Percentiles rank a stretch among this genome's conserved stretches.
phyloP scores from a whole-genome alignment of 2,329 filamentous ascomycete genomes.

The Niveomyces coronatus region DNA sequence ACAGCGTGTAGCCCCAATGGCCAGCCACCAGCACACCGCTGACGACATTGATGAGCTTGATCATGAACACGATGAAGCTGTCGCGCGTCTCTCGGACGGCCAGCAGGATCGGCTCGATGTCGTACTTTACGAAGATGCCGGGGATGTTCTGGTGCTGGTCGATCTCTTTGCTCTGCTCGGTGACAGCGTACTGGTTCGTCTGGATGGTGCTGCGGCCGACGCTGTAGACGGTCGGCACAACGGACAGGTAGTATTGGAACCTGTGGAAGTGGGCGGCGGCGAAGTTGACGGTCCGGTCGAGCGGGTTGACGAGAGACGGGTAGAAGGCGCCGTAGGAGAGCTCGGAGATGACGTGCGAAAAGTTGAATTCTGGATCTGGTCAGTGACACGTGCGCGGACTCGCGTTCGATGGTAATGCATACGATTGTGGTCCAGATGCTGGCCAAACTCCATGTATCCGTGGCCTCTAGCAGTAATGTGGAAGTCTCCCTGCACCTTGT shows the following conservation, averaged over 20 bases:
- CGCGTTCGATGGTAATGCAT: not conserved
- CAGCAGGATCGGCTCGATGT: constrained; percentile 90
- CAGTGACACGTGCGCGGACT: not conserved
- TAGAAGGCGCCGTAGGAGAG: constrained; percentile 97
- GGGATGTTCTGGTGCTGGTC: constrained; percentile 59
- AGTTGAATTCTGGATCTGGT: constrained; percentile 68
- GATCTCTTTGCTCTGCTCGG: constrained; percentile 67
- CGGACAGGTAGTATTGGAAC: constrained; percentile 94
- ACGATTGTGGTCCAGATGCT: constrained; percentile 65
- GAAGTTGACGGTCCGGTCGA: constrained; percentile 77
- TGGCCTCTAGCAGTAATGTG: constrained; percentile 93
- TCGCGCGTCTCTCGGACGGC: constrained; percentile 75
- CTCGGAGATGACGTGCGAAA: constrained; percentile 92
- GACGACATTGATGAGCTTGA: constrained; percentile 83
- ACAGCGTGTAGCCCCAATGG: constrained; percentile 84
- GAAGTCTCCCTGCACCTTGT: constrained; percentile 97
- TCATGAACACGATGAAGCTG: constrained; percentile 60
- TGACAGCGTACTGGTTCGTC: constrained; percentile 98
- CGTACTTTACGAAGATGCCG: constrained; percentile 96
- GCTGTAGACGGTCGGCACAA: constrained; percentile 91
- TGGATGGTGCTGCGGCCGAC: constrained; percentile 57
- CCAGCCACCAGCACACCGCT: constrained; percentile 86
- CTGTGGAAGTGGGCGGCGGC: constrained; percentile 79
- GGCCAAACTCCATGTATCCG: constrained; percentile 69
- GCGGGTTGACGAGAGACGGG: constrained; percentile 83